Base-by-base conservation (phyloP, 2,329 filamentous ascomycete genomes). In the Pleurostoma richardsiae region DNA sequence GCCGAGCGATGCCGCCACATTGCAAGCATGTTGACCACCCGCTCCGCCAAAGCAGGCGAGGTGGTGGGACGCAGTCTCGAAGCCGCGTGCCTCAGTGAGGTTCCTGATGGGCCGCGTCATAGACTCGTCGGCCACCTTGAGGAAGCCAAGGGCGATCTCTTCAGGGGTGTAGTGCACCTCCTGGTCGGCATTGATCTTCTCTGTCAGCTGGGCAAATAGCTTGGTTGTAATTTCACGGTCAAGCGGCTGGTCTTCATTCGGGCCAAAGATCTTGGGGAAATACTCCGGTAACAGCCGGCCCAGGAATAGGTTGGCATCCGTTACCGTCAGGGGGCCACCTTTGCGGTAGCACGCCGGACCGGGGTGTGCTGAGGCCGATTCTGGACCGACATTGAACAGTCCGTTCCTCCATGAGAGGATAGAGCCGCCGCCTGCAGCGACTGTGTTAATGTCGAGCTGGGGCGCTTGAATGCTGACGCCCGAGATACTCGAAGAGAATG, bases 1-100 rank as follows among this genome's bases (percentile, higher is more conserved):
- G 1, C 46, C 46, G 29, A 48, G 31, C 6, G 39, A 40, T 29
- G 33, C 46, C 10, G 46, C 46, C 6, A 48, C 39, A 5, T 38
- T 42, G 39, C 46, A 48, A 2, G 46, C 39, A 42, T 48, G 46
- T 31, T 48, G 42, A 5, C 46, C 46, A 10, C 46, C 46, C 3
- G 46, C 46, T 29, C 46, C 46, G 5, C 46, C 42, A 39, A 48
- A 48, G 4, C 83, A 86, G 4, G 84, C 83, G 28, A 88, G 71
- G 43, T 84, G 71, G 60, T 88, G 84, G 45, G 79, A 81, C 3
- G 80, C 82, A 0, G 83, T 41, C 4, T 49, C 31, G 36, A 29
- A 40, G 30, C 39, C 39, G 10, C 33, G 31, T 6, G 30, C 36
- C 39, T 49, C 49, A 6, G 46, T 48, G 31, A 48, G 19, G 39